These are phyloP conservation scores for Butyriboletus loyo DNA, from an alignment of 768 basidiomycete genomes.

Conservation along the genomic window DNA sequence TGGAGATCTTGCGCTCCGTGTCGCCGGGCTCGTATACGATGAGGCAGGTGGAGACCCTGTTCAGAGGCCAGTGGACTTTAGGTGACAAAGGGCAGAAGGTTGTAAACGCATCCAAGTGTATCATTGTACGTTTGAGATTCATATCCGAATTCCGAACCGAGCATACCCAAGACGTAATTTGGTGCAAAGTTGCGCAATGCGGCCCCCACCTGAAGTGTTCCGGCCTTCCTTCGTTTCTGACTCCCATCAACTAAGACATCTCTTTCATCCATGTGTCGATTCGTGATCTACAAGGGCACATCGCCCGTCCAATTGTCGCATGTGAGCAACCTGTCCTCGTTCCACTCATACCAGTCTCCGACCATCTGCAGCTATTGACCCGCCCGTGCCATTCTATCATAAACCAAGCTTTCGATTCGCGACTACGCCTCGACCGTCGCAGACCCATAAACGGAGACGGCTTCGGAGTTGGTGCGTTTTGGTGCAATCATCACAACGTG, in stretches of 20 bases:
- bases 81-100: constrained; percentile 36
- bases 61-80: constrained; percentile 75
- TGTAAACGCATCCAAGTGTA: neutral
- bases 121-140: neutral
- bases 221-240: neutral
- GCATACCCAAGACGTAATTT: constrained; percentile 30
- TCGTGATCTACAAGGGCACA: constrained; percentile 94
- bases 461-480: constrained; percentile 82
- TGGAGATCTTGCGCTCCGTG: constrained; percentile 79
- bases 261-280: constrained; percentile 66
- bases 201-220: neutral
- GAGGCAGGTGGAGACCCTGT: constrained; percentile 76
- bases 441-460: constrained; percentile 95
- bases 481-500: neutral
- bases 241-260: neutral
- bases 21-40: constrained; percentile 84
- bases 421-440: constrained; percentile 76
- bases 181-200: constrained; percentile 10
- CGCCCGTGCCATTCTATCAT: constrained; percentile 94
- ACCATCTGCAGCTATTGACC: constrained; percentile 67
- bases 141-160: no score
- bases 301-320: constrained; percentile 90
- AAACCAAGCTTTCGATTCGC: constrained; percentile 94
- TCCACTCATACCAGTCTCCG: neutral
- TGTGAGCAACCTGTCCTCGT: constrained; percentile 38